A percentile compares a stretch with the other conserved stretches of the same genome.
These are phyloP conservation scores for Sordariomycetes sp. DNA, from an alignment of 2,329 filamentous ascomycete species.

Conservation along the genomic window DNA sequence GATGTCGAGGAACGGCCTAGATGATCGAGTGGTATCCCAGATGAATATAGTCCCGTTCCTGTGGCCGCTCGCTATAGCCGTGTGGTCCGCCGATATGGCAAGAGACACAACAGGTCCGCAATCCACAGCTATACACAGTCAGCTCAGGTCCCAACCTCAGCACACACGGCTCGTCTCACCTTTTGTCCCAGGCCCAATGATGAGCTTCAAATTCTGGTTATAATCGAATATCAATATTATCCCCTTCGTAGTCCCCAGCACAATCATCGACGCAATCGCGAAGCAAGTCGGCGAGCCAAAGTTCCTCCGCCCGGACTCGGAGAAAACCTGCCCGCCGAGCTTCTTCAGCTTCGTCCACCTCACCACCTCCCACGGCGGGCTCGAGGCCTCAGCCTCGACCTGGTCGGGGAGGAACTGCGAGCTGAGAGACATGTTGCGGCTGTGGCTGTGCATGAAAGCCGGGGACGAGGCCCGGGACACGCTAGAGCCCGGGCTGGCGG, in stretches of 20 bases:
- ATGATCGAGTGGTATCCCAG: conserved; percentile 79
- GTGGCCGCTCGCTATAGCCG: conserved; percentile 83
- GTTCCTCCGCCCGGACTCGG: conserved; percentile 80
- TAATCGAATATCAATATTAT: conserved; percentile 95
- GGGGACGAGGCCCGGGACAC: conserved; percentile 65
- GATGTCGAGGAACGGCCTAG: conserved; percentile 80
- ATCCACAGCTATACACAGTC: conserved; percentile 56
- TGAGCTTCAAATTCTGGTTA: conserved; percentile 85
- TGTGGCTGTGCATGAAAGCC: conserved; percentile 62
- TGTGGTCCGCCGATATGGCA: conserved; percentile 86
- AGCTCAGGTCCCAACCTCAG: conserved; percentile 10
- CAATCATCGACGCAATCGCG: conserved; percentile 75
- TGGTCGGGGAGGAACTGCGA: conserved; percentile 53
- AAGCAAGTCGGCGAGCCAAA: conserved; percentile 88
- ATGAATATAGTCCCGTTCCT: conserved; percentile 87
- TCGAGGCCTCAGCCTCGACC: conserved; percentile 54
- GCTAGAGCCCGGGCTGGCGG: conserved; percentile 19
- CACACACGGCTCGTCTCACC: conserved; percentile 33
- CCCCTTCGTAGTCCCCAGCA: conserved; percentile 86
- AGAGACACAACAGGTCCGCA: conserved; percentile 78
- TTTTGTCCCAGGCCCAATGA: conserved; percentile 88
- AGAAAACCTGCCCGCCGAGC: conserved; percentile 79
- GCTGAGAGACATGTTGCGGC: conserved; percentile 65
- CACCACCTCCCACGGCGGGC: conserved; percentile 91
- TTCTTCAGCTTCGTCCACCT: conserved; percentile 91